phyloP scores from a whole-genome alignment of 345 rosid genomes.

The Carallia pectinifolia region DNA sequence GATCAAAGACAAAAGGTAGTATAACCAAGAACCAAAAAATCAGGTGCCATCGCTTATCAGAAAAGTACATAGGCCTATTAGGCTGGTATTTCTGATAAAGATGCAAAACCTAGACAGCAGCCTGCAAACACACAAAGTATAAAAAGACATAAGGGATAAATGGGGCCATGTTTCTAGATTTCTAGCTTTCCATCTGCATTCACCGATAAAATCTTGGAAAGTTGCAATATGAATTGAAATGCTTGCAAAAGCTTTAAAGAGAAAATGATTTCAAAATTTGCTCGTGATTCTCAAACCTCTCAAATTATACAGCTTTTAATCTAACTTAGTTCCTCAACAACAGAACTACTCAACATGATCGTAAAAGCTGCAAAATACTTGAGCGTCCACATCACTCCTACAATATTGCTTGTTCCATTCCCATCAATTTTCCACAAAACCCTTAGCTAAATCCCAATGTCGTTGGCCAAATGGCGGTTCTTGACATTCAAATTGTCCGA shows the following conservation, averaged over 20 bases:
- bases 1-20: neutral
- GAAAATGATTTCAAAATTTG: too few relatives aligned
- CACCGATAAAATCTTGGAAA: neutral
- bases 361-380: too few relatives aligned
- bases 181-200: neutral
- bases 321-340: too few relatives aligned
- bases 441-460: too few relatives aligned
- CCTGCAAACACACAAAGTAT: neutral
- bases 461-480: too few relatives aligned
- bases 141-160: neutral
- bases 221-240: neutral
- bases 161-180: neutral
- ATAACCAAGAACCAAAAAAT: neutral
- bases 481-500: too few relatives aligned
- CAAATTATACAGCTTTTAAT: too few relatives aligned
- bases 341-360: too few relatives aligned
- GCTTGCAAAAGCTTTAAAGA: neutral
- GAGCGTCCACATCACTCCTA: too few relatives aligned
- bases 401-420: too few relatives aligned
- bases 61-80: neutral
- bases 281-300: too few relatives aligned
- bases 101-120: neutral
- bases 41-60: neutral
- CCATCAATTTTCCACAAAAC: too few relatives aligned
- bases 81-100: neutral